Percentiles rank a stretch among this genome's conserved stretches.
Conservation (phyloP, 306 rosid species). For the Glycine latifolia region DNA sequence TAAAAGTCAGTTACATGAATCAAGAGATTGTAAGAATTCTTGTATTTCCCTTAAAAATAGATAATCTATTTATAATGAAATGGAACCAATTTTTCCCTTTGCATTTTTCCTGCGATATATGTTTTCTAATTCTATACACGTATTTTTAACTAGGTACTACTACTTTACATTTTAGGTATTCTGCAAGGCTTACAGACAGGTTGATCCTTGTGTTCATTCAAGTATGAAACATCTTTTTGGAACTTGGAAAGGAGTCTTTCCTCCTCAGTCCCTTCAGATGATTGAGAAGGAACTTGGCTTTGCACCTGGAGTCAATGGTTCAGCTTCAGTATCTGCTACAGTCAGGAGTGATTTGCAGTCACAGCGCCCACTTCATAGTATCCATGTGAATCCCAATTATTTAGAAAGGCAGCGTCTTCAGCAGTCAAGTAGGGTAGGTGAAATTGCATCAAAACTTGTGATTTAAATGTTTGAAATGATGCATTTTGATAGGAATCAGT, state of each 20-base stretch:
- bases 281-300: conserved; percentile 93
- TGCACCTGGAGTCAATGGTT: conserved; percentile 67
- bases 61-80: conserved; percentile 42
- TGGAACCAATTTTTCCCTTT: conserved; percentile 30
- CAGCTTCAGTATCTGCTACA: conserved; percentile 66
- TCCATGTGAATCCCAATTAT: conserved; percentile 97
- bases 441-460: conserved; percentile 35
- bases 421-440: conserved; percentile 82
- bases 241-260: conserved; percentile 97
- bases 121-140: conserved; percentile 43
- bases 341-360: conserved; percentile 86
- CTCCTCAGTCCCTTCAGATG: conserved; percentile 81
- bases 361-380: conserved; percentile 87
- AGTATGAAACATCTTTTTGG: conserved; percentile 99
- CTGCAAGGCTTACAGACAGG: conserved; percentile 92
- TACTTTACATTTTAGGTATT: conserved; percentile 79
- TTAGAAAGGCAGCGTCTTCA: conserved; percentile 95
- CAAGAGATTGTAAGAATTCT: conserved; percentile 10
- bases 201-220: conserved; percentile 78
- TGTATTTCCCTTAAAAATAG: conserved; percentile 34
- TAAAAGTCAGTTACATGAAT: conserved; percentile 25
- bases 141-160: conserved; percentile 56
- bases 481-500: conserved; percentile 24
- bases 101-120: conserved; percentile 24
- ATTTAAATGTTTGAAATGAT: conserved; percentile 26